Conservation (phyloP, 352 stramenopile species). For the Thraustotheca clavata region DNA sequence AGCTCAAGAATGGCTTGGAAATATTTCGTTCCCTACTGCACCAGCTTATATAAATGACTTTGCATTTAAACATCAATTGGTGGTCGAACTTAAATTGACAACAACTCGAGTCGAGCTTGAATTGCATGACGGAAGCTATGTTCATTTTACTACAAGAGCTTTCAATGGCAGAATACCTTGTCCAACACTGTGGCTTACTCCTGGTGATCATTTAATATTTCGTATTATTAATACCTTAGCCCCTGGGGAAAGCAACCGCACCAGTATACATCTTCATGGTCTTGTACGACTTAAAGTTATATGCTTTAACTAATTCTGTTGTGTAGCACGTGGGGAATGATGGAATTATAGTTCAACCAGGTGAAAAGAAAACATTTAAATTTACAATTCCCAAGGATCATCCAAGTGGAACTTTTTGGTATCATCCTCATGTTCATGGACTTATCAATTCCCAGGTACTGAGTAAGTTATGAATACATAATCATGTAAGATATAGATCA, state of each 20-base stretch:
- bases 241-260: constrained; percentile 43
- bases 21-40: too few species aligned
- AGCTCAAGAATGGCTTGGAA: too few species aligned
- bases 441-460: constrained; percentile 55
- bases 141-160: constrained; percentile 63
- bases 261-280: constrained; percentile 64
- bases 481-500: constrained; percentile 23
- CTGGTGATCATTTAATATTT: constrained; percentile 48
- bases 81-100: neutral
- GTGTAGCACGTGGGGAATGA: constrained; percentile 44
- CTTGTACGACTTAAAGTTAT: constrained; percentile 25
- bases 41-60: too few species aligned
- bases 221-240: constrained; percentile 47
- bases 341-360: constrained; percentile 35
- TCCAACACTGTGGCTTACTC: constrained; percentile 66
- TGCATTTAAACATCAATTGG: neutral
- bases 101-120: neutral
- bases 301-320: neutral
- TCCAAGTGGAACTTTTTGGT: constrained; percentile 69
- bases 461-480: neutral
- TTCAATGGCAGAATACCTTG: constrained; percentile 58
- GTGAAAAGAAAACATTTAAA: constrained; percentile 39
- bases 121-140: neutral
- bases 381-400: constrained; percentile 65
- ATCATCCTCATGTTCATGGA: constrained; percentile 66